These are phyloP conservation scores for Tolypocladium tropicale DNA, from an alignment of 2,329 filamentous ascomycete genomes.

Conservation along the genomic window DNA sequence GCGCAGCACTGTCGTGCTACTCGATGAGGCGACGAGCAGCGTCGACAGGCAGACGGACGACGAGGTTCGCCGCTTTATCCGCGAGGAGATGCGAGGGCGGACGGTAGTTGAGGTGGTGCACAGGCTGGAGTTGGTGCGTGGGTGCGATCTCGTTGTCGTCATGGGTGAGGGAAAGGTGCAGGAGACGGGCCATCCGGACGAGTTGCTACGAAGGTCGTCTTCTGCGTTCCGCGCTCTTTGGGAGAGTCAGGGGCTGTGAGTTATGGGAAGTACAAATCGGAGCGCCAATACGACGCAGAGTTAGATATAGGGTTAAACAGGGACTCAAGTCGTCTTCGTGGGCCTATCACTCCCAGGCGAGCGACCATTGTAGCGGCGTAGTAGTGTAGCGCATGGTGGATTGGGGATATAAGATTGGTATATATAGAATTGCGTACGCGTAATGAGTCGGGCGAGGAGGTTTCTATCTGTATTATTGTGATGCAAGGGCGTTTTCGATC, in stretches of 20 bases:
- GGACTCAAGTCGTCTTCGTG: no score
- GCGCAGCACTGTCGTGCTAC: constrained; percentile 12
- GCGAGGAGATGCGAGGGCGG: constrained; percentile 9
- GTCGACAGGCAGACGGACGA: constrained; percentile 18
- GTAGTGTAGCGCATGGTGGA: no score
- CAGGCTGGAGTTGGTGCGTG: constrained; percentile 14
- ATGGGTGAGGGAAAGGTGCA: constrained; percentile 15
- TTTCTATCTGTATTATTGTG: no score
- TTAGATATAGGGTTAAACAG: no score
- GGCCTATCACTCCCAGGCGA: no score
- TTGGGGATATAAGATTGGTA: no score
- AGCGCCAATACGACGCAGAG: no score
- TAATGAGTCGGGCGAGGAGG: no score
- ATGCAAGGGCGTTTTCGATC: no score
- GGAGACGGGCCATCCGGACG: constrained; percentile 14
- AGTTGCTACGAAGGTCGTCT: constrained; percentile 9
- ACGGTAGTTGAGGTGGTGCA: constrained; percentile 21
- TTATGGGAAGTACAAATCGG: background rate
- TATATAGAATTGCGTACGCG: no score
- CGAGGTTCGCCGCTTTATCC: constrained; percentile 12
- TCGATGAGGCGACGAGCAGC: constrained; percentile 22
- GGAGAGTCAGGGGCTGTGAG: constrained; percentile 4
- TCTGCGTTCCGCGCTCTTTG: constrained; percentile 12
- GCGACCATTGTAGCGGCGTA: no score
- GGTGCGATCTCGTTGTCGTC: constrained; percentile 17